Conservation (phyloP, 345 rosid genomes). For the Sonneratia alba region DNA sequence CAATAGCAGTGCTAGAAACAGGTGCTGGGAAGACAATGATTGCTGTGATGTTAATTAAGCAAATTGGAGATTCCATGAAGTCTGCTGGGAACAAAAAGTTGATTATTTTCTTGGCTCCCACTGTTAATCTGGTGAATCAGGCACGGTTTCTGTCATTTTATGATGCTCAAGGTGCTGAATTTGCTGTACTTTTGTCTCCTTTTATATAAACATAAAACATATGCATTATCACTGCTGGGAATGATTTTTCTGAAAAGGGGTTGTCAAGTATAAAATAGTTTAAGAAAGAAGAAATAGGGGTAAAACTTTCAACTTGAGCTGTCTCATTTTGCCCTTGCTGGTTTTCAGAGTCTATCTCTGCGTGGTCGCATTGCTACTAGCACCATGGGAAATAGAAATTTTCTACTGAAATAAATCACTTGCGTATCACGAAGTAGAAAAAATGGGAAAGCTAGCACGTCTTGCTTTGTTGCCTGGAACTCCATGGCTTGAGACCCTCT, state of each 20-base stretch:
- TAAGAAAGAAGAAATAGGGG: too few species aligned
- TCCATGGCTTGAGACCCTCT: background rate
- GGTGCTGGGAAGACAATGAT: constrained; percentile 67
- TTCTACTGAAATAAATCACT: constrained; percentile 2
- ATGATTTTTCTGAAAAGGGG: background rate
- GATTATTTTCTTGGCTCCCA: constrained; percentile 69
- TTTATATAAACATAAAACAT: background rate
- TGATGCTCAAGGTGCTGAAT: too few species aligned
- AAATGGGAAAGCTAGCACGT: background rate
- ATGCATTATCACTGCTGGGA: background rate
- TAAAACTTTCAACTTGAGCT: background rate
- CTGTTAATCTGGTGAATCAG: constrained; percentile 75
- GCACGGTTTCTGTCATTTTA: constrained; percentile 17
- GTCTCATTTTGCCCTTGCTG: background rate
- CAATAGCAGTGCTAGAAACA: constrained; percentile 64
- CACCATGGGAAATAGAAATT: background rate
- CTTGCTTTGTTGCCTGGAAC: background rate
- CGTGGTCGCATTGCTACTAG: background rate
- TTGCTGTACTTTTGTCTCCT: background rate
- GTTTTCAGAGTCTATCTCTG: background rate
- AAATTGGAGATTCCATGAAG: constrained; percentile 27
- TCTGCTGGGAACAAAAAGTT: constrained; percentile 29
- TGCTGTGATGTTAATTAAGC: constrained; percentile 52
- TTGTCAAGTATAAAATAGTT: background rate
- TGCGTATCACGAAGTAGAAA: background rate